Base-by-base conservation (phyloP, 192 early-diverging fungal genomes). In the Dissophora globulifera region DNA sequence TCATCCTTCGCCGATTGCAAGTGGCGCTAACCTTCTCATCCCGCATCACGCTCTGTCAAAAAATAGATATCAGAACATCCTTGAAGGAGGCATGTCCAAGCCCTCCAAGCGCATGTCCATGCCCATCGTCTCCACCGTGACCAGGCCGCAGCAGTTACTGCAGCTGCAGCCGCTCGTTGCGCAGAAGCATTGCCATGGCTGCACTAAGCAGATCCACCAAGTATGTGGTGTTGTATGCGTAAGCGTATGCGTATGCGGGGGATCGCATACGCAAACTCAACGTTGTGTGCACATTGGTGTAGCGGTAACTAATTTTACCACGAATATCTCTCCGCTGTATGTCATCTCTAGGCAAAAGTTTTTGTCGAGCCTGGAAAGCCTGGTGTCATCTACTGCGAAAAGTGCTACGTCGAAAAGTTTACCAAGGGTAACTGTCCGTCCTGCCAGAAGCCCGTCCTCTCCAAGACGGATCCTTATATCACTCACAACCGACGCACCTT, bases 11-110 rank as follows among this genome's bases (percentile, higher is more conserved):
- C 52, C 38, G 7, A 13, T 40, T 40, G 8, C 8, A 13, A 40
- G 38, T 10, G 38, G 43, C 43, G 17, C 49, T 50, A 50, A 50
- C 49, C 22, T 50, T 25, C 23, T 16, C 35, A 38, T 38, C 13
- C 13, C 7, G 35, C 7, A 38, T 38, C 35, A 38, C 50, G 31
- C 17, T 15, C 12, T 13, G 50, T 38, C 22, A 15, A 41, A 50
- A 58, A 53, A 67, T 67, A 76, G 72, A 50, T 76, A 76, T 49
- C 72, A 76, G 45, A 76, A 76, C 20, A 76, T 76, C 61, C 72
- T 76, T 22, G 72, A 76, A 40, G 72, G 72, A 47, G 62, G 62
- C 48, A 55, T 75, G 13, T 55, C 58, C 50, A 76, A 76, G 46
- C 64, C 72, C 8, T 23, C 62, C 26, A 76, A 76, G 47, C 72